phyloP scores from a whole-genome alignment of 805 yeast species.

The Candida ascalaphidarum region DNA sequence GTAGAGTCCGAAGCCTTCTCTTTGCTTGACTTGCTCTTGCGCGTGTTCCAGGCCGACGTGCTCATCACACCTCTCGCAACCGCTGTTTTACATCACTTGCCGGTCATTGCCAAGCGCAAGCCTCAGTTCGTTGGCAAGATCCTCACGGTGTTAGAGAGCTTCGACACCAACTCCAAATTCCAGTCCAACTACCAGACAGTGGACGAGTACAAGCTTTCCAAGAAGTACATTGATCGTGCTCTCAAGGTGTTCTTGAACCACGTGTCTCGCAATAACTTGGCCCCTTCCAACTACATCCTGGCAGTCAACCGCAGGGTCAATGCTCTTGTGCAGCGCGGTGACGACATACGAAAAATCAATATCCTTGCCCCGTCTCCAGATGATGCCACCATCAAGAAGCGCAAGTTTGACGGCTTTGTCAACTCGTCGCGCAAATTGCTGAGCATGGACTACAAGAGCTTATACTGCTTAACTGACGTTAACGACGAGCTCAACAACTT shows the following conservation, averaged over 20 bases:
- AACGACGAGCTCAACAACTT: constrained; percentile 55
- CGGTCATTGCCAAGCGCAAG: constrained; percentile 57
- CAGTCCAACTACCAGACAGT: constrained; percentile 40
- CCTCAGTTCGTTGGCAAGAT: constrained; percentile 53
- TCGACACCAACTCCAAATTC: constrained; percentile 48
- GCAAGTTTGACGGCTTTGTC: constrained; percentile 34
- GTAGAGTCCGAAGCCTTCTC: constrained; percentile 65
- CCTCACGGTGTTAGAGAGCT: constrained; percentile 48
- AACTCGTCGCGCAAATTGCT: constrained; percentile 21
- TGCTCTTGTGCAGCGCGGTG: constrained; percentile 26
- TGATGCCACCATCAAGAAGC: constrained; percentile 24
- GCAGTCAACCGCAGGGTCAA: constrained; percentile 19
- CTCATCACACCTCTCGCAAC: constrained; percentile 47
- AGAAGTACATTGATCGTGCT: constrained; percentile 56
- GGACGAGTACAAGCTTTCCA: constrained; percentile 44
- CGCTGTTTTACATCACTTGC: constrained; percentile 58
- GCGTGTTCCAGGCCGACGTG: constrained; percentile 47
- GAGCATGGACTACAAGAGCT: constrained; percentile 41
- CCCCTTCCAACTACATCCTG: constrained; percentile 24
- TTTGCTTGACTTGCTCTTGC: constrained; percentile 57
- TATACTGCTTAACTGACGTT: constrained; percentile 60
- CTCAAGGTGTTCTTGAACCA: constrained; percentile 37
- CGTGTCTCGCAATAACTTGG: constrained; percentile 24
- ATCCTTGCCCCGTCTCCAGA: constrained; percentile 17
- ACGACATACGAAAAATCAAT: constrained; percentile 32